These are phyloP conservation scores for Cutaneotrichosporon cutaneum DNA, from an alignment of 1,284 basidiomycete genomes.

Conservation along the genomic window DNA sequence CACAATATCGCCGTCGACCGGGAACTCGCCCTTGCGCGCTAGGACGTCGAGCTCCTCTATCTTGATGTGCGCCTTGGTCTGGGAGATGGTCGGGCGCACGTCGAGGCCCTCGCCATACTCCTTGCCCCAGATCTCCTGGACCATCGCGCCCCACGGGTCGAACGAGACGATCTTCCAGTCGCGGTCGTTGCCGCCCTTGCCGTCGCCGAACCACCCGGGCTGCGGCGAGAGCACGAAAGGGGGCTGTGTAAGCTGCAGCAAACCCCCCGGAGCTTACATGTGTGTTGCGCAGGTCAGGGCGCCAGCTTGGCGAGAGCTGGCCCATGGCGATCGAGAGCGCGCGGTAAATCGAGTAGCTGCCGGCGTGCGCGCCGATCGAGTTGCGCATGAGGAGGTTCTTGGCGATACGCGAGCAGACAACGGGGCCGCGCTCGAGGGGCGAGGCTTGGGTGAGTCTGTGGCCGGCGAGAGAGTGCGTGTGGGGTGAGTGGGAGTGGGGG, in stretches of 20 bases:
- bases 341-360: conserved; percentile 91
- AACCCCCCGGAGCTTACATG: conserved; percentile 53
- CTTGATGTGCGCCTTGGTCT: conserved; percentile 66
- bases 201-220: conserved; percentile 72
- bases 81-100: conserved; percentile 83
- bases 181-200: conserved; percentile 20
- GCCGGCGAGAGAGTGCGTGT: neutral
- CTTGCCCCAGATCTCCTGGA: conserved; percentile 70
- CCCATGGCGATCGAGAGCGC: conserved; percentile 90
- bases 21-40: conserved; percentile 66
- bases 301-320: conserved; percentile 76
- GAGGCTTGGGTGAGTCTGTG: conserved; percentile 27
- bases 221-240: conserved; percentile 79
- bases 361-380: conserved; percentile 89
- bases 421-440: conserved; percentile 66
- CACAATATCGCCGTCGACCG: conserved; percentile 80
- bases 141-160: conserved; percentile 92
- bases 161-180: conserved; percentile 80
- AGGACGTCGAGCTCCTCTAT: conserved; percentile 80
- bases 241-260: conserved; percentile 55
- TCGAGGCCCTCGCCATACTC: conserved; percentile 72
- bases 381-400: conserved; percentile 85
- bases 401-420: conserved; percentile 83
- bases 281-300: conserved; percentile 82
- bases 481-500: neutral